Evolutionary conservation across 306 rosid genomes (phyloP).

Genomic region (Lathyrus sativus): DNA sequence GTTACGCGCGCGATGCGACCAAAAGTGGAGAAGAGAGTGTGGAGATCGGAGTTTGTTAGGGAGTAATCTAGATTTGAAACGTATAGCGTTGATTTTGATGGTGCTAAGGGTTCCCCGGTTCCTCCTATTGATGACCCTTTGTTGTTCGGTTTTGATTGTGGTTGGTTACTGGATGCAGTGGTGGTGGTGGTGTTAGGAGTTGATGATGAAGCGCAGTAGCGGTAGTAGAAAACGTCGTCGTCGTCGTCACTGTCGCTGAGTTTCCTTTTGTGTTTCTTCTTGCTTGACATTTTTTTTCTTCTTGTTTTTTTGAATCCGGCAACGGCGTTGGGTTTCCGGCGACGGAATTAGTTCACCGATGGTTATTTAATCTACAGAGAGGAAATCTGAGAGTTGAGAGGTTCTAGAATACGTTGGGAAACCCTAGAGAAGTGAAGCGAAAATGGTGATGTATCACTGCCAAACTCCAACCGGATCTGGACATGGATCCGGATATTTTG

Average conservation of each 20-base stretch:
- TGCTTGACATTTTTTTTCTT: not conserved
- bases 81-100: slow-evolving; percentile 84
- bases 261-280: not conserved
- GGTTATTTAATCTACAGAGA: not conserved
- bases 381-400: not conserved
- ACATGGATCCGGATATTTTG: not conserved
- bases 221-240: slow-evolving; percentile 78
- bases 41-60: slow-evolving; percentile 90
- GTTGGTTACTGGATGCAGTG: slow-evolving; percentile 16
- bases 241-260: slow-evolving; percentile 53
- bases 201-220: slow-evolving; percentile 47
- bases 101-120: slow-evolving; percentile 49
- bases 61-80: slow-evolving; percentile 81
- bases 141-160: not conserved
- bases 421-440: not conserved
- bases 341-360: not conserved
- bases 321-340: too few relatives aligned
- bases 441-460: too few relatives aligned
- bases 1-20: slow-evolving; percentile 90
- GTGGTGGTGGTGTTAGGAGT: not conserved
- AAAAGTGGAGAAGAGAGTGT: slow-evolving; percentile 81
- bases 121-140: not conserved
- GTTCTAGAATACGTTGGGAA: not conserved
- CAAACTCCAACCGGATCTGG: too few relatives aligned
- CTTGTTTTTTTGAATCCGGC: not conserved